Evolutionary conservation across 2,329 filamentous ascomycete species (phyloP), one percentile per base, ranked within the genome.

Genomic region (Scopulariopsis brevicaulis): DNA sequence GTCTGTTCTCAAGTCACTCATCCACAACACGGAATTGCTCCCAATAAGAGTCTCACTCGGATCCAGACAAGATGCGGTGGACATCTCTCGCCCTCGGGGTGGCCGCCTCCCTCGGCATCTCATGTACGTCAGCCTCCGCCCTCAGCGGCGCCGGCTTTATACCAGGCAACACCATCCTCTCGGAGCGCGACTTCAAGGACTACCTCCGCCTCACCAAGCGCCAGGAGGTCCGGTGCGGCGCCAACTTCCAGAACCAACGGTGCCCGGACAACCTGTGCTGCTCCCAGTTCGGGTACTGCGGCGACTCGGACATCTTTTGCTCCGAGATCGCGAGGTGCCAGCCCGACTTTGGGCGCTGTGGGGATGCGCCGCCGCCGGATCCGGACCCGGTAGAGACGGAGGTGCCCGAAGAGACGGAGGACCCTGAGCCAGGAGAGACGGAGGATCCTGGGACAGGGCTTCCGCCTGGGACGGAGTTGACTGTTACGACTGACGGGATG

Each of bases 251-350:
- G 15, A 28, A 28, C 40, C 55, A 58, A 28, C 56, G 58, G 55
- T 64, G 62, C 56, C 58, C 62, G 14, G 32, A 58, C n/a, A 59
- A 59, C 57, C 59, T 62, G 32, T 64, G 62, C 59, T 64, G 62
- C 56, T 63, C 61, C 32, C 61, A 64, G 53, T 64, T 61, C 57
- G 62, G 62, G 20, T 64, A 37, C 53, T 64, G 62, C 55, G 62
- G 62, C 53, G 61, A 60, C 15, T 53, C 57, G 10, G 53, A 57
- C 15, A 57, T 57, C 55, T 57, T 57, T 28, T 57, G 55, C 35
- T 37, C 55, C n/a, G 55, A 57, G 20, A 57, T 57, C 32, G 55
- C 55, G 18, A 52, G 48, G n/a, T 76, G 74, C 61, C 73, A 75
- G 62, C 60, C 64, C 10, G 63, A 55, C 10, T 71, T 63, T 54